Evolutionary conservation across 208 protist species (phyloP).

Genomic region (Acanthamoeba sp.): DNA sequence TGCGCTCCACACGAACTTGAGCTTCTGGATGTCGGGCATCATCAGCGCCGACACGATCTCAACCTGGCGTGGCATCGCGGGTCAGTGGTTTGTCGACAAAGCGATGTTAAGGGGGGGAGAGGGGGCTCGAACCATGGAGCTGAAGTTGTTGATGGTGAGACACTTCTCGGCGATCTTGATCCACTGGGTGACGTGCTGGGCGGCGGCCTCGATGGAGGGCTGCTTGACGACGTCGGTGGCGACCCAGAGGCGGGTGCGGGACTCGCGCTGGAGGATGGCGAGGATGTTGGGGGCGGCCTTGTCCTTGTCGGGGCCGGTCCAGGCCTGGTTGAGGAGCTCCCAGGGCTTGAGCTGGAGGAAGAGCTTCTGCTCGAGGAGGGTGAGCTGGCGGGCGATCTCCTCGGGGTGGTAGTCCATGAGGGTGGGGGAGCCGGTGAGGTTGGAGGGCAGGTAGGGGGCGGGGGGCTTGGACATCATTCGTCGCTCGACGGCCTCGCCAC

Average conservation of each 20-base stretch:
- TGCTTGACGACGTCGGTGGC: slow-evolving; percentile 52
- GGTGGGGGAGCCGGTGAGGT: background rate
- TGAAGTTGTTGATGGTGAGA: slow-evolving; percentile 68
- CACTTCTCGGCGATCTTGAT: slow-evolving; percentile 71
- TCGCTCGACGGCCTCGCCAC: background rate
- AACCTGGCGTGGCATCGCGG: too few relatives aligned
- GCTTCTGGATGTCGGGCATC: slow-evolving; percentile 53
- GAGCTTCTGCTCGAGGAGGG: slow-evolving; percentile 19
- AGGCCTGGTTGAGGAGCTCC: slow-evolving; percentile 59
- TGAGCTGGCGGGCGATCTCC: slow-evolving; percentile 52
- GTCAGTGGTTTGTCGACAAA: too few relatives aligned
- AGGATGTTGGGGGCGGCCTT: background rate
- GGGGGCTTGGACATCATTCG: background rate
- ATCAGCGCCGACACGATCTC: slow-evolving; percentile 55
- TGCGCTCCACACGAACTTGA: background rate
- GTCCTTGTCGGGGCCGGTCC: slow-evolving; percentile 9
- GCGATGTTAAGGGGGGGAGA: too few relatives aligned
- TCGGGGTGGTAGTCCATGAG: slow-evolving; percentile 68
- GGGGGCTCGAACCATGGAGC: too few relatives aligned
- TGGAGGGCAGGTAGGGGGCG: background rate
- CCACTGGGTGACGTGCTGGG: slow-evolving; percentile 41
- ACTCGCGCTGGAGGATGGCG: background rate
- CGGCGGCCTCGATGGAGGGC: background rate
- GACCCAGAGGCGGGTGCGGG: background rate
- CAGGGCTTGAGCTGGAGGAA: slow-evolving; percentile 23